Evolutionary conservation across 2,329 filamentous ascomycete species (phyloP), one percentile per base, ranked within the genome.

Genomic region (Cladophialophora psammophila): DNA sequence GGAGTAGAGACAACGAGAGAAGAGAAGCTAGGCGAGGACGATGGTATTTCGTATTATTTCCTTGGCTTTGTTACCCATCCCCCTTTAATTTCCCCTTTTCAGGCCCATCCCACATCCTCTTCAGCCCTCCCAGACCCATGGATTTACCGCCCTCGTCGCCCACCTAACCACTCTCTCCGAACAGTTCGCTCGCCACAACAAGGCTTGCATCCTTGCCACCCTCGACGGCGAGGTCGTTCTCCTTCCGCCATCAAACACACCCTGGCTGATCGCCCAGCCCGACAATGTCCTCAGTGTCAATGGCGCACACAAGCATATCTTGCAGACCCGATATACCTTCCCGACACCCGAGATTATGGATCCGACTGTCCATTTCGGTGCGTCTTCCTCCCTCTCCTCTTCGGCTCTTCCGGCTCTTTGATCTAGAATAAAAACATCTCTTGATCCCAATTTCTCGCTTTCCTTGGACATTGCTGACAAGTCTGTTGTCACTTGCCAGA

Each of bases 191-290:
- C 45, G 56, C 40, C 59, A 60, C 20, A 40, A 57, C 20, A 53
- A 35, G 38, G 34, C 64, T 0, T 67, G 65, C 40, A 40, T 68
- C 13, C 57, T 67, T 42, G 50, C 61, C 15, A 59, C 56, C 6
- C 57, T 67, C 38, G 60, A 62, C n/a, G 64, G 58, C 31, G 61
- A 68, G 6, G 32, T 64, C n/a, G 60, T 80, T 38, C 70, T 80
- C 4, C 66, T 81, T 4, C 78, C 79, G 12, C 69, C 60, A 7
- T 74, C 73, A 2, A 75, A 78, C 52, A 71, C 79, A 55, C 42
- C 61, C 12, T 82, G 80, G 80, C 75, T 82, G 55, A 68, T 80
- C 9, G 77, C 81, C 18, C 77, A 81, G 63, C 79, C 81, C 2
- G 80, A 82, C 60, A 61, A 73, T 31, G 71, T 81, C n/a, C 72